Evolutionary conservation across 305 asterid species (phyloP), one percentile per base, ranked within the genome.

Genomic region (Rubia balearica): DNA sequence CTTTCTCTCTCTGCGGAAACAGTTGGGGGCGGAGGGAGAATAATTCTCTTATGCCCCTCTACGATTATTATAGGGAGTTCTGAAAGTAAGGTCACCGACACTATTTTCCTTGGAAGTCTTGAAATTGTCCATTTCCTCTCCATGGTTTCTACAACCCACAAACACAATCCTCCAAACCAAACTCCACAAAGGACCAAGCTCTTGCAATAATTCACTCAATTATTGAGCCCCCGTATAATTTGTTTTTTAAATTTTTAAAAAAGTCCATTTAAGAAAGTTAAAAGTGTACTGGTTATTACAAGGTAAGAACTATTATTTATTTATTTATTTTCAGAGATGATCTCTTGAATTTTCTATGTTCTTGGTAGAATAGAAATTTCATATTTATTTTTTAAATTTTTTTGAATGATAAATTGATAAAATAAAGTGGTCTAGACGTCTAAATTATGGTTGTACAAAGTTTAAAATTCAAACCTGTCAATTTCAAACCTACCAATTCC

Each of bases 401-500:
- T 17, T 51, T 51, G 57, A 51, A 51, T 14, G 57, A 51, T 13
- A 1, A 6, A 38, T 8, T 19, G 13, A 68, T 30, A 2, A 60
- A 27, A 3, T 53, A 17, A 43, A 46, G 46, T 3, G 45, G 40
- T 24, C 71, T 27, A 43, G 40, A 45, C 56, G 19, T 36, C 42
- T 36, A 13, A 21, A 30, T 33, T 69, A 62, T 71, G 70, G 21
- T 7, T n/a, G 14, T 56, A 3, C 5, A 21, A 19, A 64, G 30
- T 19, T 69, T 57, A 57, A 21, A 59, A 66, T 33, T 36, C 71
- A 72, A 71, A 36, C 68, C 79, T n/a, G 77, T 75, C 83, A 30
- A 66, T 79, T 62, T 71, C 87, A 59, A 33, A 75, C 65, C 67
- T 77, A 70, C 67, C 43, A 36, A 63, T 38, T 63, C 3, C 46